Base-by-base conservation (phyloP, 2,329 filamentous ascomycete genomes). In the Aspergillus neoniger region DNA sequence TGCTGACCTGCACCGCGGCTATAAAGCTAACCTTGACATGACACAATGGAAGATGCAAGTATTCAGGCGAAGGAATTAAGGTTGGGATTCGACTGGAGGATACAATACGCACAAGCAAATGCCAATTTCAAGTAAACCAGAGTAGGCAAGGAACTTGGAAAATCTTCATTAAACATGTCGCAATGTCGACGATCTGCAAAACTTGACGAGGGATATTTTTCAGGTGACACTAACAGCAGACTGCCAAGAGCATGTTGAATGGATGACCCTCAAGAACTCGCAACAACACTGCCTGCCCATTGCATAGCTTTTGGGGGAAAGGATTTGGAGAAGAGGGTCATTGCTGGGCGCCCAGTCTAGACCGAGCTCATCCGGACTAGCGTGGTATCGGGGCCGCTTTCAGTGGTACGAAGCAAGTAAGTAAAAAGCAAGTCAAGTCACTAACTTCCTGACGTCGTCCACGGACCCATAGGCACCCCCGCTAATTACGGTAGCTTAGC, bases 401-500 rank as follows among this genome's bases (percentile, higher is more conserved):
- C 17, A 21, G 41, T 44, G 9, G 41, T 44, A 44, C 41, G 12
- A 23, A 10, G 39, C 17, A 43, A 36, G 32, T 14, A 32, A 25
- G 25, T 28, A 28, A 28, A 28, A 36, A 36, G 32, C 12, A 36
- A 44, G 19, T 14, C 23, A 44, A 19, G 9, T 47, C 28, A 30
- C 28, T 30, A 30, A 30, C 28, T 36, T 36, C 32, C 12, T 36
- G n/a, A 50, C 25, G 47, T 50, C 47, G 47, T 32, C n/a, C 25
- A 50, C 47, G 25, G 47, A 28, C 47, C 47, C 47, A 50, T 28
- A 9, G 14, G 15, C 15, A 30, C 15, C 47, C 44, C 47, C 47
- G 47, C 47, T 50, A 30, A 50, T 32, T 17, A 50, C 25, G 47
- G 47, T 30, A 50, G 47, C 47, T 50, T 50, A 50, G 47, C 47